Base-by-base conservation (phyloP, 192 early-diverging fungal genomes). In the Glomus cerebriforme region DNA sequence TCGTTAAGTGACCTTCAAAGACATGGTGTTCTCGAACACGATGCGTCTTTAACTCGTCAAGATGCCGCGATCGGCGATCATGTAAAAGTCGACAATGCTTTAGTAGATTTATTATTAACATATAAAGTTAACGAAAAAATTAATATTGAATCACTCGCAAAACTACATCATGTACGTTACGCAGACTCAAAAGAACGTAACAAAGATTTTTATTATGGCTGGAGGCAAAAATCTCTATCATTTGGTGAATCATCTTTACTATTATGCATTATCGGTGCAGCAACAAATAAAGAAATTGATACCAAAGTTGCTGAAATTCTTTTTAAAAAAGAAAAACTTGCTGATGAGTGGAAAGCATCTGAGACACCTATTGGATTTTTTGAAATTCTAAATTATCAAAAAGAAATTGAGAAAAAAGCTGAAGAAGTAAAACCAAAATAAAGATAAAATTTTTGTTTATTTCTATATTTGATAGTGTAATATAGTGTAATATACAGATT, bases 41-140 rank as follows among this genome's bases (percentile, higher is more conserved):
- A 77, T 26, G 76, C 76, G 3, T 77, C 76, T 27, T 32, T 77
- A 43, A 12, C 76, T 60, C 62, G 76, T 66, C 26, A 43, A 43
- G 76, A 77, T 49, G 24, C 5, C 5, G 9, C 7, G 12, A 37
- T 77, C 8, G 76, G 76, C 5, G 24, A 77, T 54, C 24, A 65
- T 12, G 7, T 27, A 8, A 65, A 67, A n/a, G 76, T 77, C 6
- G 43, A 77, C 43, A 9, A 43, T 0, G 12, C 22, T 31, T 54
- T 77, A 67, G 76, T 77, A 45, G 76, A 77, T 45, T 13, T 45
- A 49, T 32, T 77, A 4, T 26, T 77, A 27, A 15, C 62, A 19
- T 24, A 37, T 15, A n/a, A 37, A 34, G 26, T 77, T 45, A 12
- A 58, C 43, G 62, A 15, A 64, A 64, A 67, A 49, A 64, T 77